Base-by-base conservation (phyloP, 768 basidiomycete genomes). In the Mycena rosella region DNA sequence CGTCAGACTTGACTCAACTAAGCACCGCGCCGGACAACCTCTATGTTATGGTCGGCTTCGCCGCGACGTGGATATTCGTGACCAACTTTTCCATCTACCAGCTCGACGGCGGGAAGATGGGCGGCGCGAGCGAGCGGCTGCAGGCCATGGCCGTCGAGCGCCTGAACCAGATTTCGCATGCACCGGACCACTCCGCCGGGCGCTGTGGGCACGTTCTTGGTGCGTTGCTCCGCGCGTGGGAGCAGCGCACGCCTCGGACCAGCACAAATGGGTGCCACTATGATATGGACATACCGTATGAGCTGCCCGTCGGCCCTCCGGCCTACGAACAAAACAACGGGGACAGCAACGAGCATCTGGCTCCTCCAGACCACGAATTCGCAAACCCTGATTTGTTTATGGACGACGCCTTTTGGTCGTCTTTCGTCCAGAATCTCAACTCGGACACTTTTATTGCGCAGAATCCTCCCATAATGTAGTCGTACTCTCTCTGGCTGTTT, bases 181-280 rank as follows among this genome's bases (percentile, higher is more conserved):
- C 82, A 5, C 78, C 77, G 1, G 83, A 84, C 53, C 83, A 84
- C 65, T 71, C 76, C 2, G 73, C 84, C 3, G 81, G 80, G 45
- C 83, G 78, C 51, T 83, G 82, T 48, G 80, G 83, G n/a, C 81
- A 82, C 55, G 60, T 84, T 5, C 81, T 84, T 17, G 75, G 78
- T 22, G 74, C 79, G 34, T 74, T 78, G 64, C 68, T 77, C 76
- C 65, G 52, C 73, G 65, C 70, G 17, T 71, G 70, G 70, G 62
- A 71, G 44, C 56, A 56, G 44, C 66, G 70, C 36, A 64, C 60
- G 13, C 51, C 62, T 3, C 20, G 14, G 10, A 27, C 24, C 9
- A n/a, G n/a, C n/a, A n/a, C n/a, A n/a, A n/a, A 5, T 5, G 34
- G 3, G 18, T 11, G 36, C 34, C 9, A 15, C 14, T n/a, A 34